Conservation (phyloP, 1,284 basidiomycete species). For the Moniliophthora roreri region DNA sequence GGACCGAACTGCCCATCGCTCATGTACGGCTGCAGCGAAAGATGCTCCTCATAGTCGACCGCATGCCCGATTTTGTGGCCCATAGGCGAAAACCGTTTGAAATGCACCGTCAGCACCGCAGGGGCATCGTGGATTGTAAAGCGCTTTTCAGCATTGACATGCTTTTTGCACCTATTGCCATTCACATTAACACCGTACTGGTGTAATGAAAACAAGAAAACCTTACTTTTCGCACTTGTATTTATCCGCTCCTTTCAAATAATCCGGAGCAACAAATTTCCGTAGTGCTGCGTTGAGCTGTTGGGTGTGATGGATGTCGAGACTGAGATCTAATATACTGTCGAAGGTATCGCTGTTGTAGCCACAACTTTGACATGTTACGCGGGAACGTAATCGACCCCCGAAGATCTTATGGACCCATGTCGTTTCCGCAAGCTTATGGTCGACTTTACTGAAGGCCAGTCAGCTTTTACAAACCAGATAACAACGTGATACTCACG, state of each 20-base stretch:
- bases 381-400: slow-evolving; percentile 89
- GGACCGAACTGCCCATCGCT: slow-evolving; percentile 77
- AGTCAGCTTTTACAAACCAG: slow-evolving; percentile 11
- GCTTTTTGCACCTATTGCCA: slow-evolving; percentile 76
- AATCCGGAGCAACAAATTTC: slow-evolving; percentile 83
- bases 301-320: slow-evolving; percentile 76
- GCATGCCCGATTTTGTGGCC: slow-evolving; percentile 84
- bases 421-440: slow-evolving; percentile 83
- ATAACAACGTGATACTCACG: slow-evolving; percentile 46
- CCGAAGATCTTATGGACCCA: slow-evolving; percentile 97
- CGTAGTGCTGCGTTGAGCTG: slow-evolving; percentile 77
- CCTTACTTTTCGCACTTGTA: slow-evolving; percentile 97
- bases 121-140: slow-evolving; percentile 91
- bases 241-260: slow-evolving; percentile 89
- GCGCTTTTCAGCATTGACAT: slow-evolving; percentile 84
- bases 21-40: slow-evolving; percentile 85
- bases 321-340: slow-evolving; percentile 88
- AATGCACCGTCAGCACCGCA: slow-evolving; percentile 89
- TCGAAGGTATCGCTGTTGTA: slow-evolving; percentile 97
- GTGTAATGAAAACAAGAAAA: slow-evolving; percentile 1
- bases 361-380: slow-evolving; percentile 83
- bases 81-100: slow-evolving; percentile 92
- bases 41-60: slow-evolving; percentile 76
- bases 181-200: slow-evolving; percentile 5
- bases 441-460: slow-evolving; percentile 69